Percentiles rank a stretch among this genome's conserved stretches.
Evolutionary conservation across 768 basidiomycete genomes (phyloP).

Genomic region (Tylopilus sp.): DNA sequence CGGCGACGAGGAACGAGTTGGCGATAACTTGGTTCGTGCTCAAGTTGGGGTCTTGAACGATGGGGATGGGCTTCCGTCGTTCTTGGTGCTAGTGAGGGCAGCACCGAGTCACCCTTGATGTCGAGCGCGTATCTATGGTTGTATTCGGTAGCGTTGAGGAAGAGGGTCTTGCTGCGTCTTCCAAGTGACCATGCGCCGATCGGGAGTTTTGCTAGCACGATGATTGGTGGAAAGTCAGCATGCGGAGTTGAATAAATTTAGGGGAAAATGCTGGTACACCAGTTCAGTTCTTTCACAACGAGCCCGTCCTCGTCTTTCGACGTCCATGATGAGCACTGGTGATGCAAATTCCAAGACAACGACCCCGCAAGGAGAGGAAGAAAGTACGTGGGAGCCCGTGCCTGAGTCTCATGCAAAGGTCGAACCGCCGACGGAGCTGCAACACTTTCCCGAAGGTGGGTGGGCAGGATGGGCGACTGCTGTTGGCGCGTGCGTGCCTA

Average conservation of each 20-base stretch:
- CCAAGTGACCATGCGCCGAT: conserved; percentile 42
- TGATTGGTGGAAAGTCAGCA: no score
- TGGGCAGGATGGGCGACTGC: conserved; percentile 30
- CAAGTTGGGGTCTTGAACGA: conserved; percentile 38
- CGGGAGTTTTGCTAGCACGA: no score
- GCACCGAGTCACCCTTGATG: conserved; percentile 38
- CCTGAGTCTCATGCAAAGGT: background rate
- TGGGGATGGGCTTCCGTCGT: conserved; percentile 35
- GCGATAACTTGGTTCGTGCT: conserved; percentile 33
- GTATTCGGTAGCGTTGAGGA: background rate
- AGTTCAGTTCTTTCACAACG: no score
- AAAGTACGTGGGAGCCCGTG: background rate
- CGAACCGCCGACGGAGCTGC: background rate
- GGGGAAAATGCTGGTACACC: no score
- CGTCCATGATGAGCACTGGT: background rate
- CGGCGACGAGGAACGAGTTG: conserved; percentile 42
- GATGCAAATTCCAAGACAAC: background rate
- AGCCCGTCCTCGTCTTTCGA: background rate
- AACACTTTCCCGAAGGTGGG: conserved; percentile 28
- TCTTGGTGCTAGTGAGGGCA: conserved; percentile 26
- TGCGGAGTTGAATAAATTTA: no score
- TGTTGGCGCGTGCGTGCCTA: conserved; percentile 26
- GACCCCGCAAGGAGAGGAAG: background rate
- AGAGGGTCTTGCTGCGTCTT: conserved; percentile 37
- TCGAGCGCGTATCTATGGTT: conserved; percentile 35